Evolutionary conservation across 768 basidiomycete species (phyloP), one percentile per base, ranked within the genome.

Genomic region (Lanmaoa rubissima): DNA sequence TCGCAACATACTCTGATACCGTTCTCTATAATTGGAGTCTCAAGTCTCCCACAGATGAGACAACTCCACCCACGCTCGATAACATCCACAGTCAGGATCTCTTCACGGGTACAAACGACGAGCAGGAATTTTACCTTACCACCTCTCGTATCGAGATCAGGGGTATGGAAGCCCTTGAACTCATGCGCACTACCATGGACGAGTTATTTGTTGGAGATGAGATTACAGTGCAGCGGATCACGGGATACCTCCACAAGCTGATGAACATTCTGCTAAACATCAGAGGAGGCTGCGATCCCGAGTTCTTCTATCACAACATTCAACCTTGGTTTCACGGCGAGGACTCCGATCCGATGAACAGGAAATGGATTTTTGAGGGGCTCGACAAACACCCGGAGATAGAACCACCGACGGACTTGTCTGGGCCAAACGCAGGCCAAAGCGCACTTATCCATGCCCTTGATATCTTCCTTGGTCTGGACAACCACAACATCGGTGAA

Each of bases 1-100:
- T 96, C 40, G 78, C 94, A 55, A 97, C 94, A 4, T 97, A 94
- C 68, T 87, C 94, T 11, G 94, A 96, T 69, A 88, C 87, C 31
- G 94, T 97, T 9, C 80, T 97, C 28, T 97, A 94, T 74, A 96
- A 96, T 69, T 91, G 88, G 87, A 62, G 32, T 64, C 78, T 61
- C 61, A 76, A 41, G 40, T 44, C 36, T 67, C 73, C 60, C 74
- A 44, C 45, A n/a, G n/a, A n/a, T 2, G 56, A 58, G 35, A 61
- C 62, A 56, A 69, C 73, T 55, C 62, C 66, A 13, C 77, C 79
- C 1, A 74, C 73, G 34, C 71, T 82, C 6, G 73, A 84, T 51
- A 86, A 92, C 65, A 76, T 94, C 49, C 80, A 80, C 43, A 82
- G 79, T 56, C 77, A 78, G 57, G 86, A 86, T 1, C 74, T 82